Conservation (phyloP, 352 stramenopile species). For the Globisporangium cylindrosporum region DNA sequence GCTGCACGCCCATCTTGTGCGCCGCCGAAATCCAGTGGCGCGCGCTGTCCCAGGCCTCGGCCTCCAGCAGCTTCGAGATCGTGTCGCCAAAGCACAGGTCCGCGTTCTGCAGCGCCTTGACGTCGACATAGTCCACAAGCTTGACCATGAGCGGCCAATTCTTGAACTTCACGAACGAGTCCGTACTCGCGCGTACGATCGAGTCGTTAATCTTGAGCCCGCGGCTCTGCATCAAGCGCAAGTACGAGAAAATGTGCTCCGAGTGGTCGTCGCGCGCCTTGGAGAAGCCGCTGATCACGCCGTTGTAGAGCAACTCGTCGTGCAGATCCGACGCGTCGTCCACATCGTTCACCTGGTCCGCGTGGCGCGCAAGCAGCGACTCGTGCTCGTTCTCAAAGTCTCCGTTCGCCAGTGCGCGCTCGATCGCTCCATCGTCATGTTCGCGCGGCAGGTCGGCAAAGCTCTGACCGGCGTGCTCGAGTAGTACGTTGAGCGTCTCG, state of each 20-base stretch:
- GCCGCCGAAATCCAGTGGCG: conserved; percentile 57
- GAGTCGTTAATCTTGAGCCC: conserved; percentile 68
- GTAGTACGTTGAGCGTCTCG: conserved; percentile 57
- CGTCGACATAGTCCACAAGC: conserved; percentile 49
- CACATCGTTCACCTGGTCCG: conserved; percentile 24
- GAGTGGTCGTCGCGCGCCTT: conserved; percentile 76
- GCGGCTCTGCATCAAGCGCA: conserved; percentile 47
- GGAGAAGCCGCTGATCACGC: conserved; percentile 75
- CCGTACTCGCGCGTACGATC: conserved; percentile 66
- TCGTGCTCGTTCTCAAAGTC: conserved; percentile 30
- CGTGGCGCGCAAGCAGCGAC: conserved; percentile 10
- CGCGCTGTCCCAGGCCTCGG: conserved; percentile 42
- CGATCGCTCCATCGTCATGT: conserved; percentile 22
- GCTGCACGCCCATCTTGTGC: conserved; percentile 44
- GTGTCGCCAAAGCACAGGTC: conserved; percentile 70
- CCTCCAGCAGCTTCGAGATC: conserved; percentile 77
- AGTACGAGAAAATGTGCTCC: conserved; percentile 54
- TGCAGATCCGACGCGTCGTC: conserved; percentile 31
- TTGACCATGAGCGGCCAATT: conserved; percentile 54
- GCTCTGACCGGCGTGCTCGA: conserved; percentile 49
- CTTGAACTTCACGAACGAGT: conserved; percentile 64
- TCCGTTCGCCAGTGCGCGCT: conserved; percentile 21
- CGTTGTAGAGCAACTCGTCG: conserved; percentile 68
- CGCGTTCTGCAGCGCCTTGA: conserved; percentile 43
- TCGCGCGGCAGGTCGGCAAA: conserved; percentile 28